Percentiles rank a stretch among this genome's conserved stretches.
Evolutionary conservation across 73 alveolate species (phyloP).

Genomic region (Urostyla sp.): DNA sequence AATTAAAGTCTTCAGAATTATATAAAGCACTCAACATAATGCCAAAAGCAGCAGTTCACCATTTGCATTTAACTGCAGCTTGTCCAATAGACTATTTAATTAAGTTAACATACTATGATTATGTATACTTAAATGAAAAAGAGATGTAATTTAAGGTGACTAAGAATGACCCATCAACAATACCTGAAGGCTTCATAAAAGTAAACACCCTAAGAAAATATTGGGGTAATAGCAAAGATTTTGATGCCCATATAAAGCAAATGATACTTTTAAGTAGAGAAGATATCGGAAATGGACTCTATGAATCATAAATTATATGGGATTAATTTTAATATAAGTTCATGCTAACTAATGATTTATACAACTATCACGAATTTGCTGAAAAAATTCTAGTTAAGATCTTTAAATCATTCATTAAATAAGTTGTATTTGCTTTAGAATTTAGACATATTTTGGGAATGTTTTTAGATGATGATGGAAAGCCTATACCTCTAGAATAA

Average conservation of each 20-base stretch:
- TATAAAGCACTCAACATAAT: slow-evolving; percentile 32
- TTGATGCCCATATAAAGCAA: slow-evolving; percentile 50
- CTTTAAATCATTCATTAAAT: slow-evolving; percentile 31
- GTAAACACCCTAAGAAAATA: slow-evolving; percentile 39
- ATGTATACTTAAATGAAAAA: slow-evolving; percentile 49
- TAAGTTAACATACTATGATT: slow-evolving; percentile 55
- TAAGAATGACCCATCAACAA: slow-evolving; percentile 28
- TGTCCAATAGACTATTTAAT: slow-evolving; percentile 30
- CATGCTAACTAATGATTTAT: slow-evolving; percentile 55
- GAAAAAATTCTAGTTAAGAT: slow-evolving; percentile 39
- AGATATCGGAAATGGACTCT: neutral
- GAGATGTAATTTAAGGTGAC: slow-evolving; percentile 33
- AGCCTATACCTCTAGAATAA: slow-evolving; percentile 45
- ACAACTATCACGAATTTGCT: slow-evolving; percentile 40
- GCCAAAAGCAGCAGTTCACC: slow-evolving; percentile 73
- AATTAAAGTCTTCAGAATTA: slow-evolving; percentile 8
- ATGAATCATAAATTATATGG: slow-evolving; percentile 60
- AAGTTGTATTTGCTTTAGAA: slow-evolving; percentile 54
- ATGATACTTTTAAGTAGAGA: slow-evolving; percentile 30
- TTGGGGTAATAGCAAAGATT: slow-evolving; percentile 26
- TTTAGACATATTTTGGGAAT: slow-evolving; percentile 55
- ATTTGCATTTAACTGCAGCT: slow-evolving; percentile 55
- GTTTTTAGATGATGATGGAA: slow-evolving; percentile 56
- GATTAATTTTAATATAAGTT: slow-evolving; percentile 38
- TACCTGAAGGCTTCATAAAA: slow-evolving; percentile 50